phyloP scores from a whole-genome alignment of 2,329 filamentous ascomycete species.

The Fusarium robinianum region DNA sequence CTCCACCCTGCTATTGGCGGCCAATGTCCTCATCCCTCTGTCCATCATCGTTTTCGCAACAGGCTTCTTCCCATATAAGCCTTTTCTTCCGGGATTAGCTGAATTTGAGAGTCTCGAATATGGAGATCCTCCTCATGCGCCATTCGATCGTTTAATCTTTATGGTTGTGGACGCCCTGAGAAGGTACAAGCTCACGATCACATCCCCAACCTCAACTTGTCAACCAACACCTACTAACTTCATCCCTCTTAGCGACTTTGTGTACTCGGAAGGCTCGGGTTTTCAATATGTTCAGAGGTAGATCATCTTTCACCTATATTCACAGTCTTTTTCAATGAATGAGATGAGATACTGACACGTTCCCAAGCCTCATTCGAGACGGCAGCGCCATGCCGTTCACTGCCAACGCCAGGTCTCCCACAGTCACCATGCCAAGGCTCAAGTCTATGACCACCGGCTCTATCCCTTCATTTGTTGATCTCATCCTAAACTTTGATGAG shows the following conservation, averaged over 20 bases:
- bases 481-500: conserved; percentile 95
- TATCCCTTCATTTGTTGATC: conserved; percentile 96
- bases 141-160: conserved; percentile 89
- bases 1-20: conserved; percentile 59
- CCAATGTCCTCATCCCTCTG: conserved; percentile 77
- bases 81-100: conserved; percentile 84
- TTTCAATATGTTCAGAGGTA: conserved; percentile 90
- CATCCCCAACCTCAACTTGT: no score
- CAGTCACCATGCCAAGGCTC: conserved; percentile 96
- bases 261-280: conserved; percentile 78
- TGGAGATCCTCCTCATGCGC: conserved; percentile 63
- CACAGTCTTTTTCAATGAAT: neutral
- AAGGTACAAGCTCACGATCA: conserved; percentile 60
- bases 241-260: conserved; percentile 74
- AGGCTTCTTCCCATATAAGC: conserved; percentile 98
- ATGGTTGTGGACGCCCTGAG: conserved; percentile 97
- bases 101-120: conserved; percentile 62
- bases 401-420: conserved; percentile 92
- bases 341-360: conserved; percentile 13
- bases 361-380: conserved; percentile 73
- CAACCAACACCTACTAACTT: conserved; percentile 10
- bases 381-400: conserved; percentile 91
- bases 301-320: conserved; percentile 22
- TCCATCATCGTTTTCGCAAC: conserved; percentile 78
- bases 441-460: conserved; percentile 98